These are phyloP conservation scores for Entomortierella beljakovae DNA, from an alignment of 192 early-diverging fungal species.

Conservation along the genomic window DNA sequence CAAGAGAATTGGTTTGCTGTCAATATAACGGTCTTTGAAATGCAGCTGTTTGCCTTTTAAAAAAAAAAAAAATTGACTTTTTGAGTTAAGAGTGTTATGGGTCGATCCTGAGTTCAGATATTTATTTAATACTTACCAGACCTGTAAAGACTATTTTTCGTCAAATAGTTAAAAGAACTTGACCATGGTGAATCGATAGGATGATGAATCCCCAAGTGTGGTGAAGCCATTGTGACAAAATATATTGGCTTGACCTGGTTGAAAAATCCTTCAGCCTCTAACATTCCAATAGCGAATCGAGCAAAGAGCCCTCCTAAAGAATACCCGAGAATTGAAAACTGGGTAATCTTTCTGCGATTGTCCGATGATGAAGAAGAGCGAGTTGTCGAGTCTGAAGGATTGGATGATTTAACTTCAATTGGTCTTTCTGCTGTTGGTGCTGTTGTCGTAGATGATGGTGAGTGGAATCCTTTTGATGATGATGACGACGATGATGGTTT, in stretches of 20 bases:
- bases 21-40: conserved; percentile 39
- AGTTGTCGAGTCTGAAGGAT: too few relatives aligned
- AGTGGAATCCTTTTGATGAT: too few relatives aligned
- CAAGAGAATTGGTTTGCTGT: conserved; percentile 46
- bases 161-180: conserved; percentile 49
- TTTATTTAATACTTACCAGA: conserved; percentile 55
- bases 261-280: conserved; percentile 59
- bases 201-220: conserved; percentile 60
- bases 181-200: conserved; percentile 15
- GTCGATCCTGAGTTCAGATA: not conserved
- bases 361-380: not conserved
- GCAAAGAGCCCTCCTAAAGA: conserved; percentile 64
- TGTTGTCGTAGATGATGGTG: not conserved
- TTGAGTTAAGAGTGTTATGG: not conserved
- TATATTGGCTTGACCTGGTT: conserved; percentile 49
- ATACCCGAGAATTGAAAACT: conserved; percentile 61
- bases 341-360: not conserved
- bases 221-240: conserved; percentile 65
- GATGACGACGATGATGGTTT: not conserved
- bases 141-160: conserved; percentile 49
- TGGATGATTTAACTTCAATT: too few relatives aligned
- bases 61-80: not conserved
- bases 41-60: conserved; percentile 54
- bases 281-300: conserved; percentile 61
- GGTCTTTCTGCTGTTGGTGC: not conserved